These are phyloP conservation scores for Paecilomyces variotii DNA, from an alignment of 2,329 filamentous ascomycete species.

Conservation along the genomic window DNA sequence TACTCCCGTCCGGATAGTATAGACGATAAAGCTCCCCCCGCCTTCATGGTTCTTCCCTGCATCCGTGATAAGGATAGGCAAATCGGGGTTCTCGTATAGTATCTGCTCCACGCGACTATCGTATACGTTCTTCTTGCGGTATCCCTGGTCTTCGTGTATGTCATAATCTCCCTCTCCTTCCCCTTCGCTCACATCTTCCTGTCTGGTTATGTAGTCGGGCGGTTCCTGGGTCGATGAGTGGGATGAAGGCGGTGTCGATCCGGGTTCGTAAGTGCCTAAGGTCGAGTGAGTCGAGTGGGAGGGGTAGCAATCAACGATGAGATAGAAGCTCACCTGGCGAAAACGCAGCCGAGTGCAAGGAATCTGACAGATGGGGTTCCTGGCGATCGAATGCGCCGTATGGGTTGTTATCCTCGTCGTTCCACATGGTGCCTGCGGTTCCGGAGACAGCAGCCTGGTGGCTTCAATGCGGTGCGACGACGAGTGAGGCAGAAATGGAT, in stretches of 20 bases:
- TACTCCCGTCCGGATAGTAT: slow-evolving; percentile 93
- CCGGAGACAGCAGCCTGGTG: neutral
- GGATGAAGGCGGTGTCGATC: slow-evolving; percentile 59
- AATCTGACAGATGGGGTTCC: slow-evolving; percentile 66
- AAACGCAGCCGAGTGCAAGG: slow-evolving; percentile 50
- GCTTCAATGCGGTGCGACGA: neutral
- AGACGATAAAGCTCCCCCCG: slow-evolving; percentile 89
- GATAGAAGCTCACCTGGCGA: slow-evolving; percentile 43
- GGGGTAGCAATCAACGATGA: neutral
- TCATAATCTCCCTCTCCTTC: slow-evolving; percentile 48
- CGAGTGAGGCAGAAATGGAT: neutral
- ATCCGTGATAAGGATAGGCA: slow-evolving; percentile 85
- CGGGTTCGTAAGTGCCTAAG: slow-evolving; percentile 49
- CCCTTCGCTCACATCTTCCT: slow-evolving; percentile 51
- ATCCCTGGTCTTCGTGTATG: slow-evolving; percentile 43
- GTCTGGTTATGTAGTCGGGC: slow-evolving; percentile 48
- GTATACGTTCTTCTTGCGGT: slow-evolving; percentile 74
- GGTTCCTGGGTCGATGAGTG: slow-evolving; percentile 61
- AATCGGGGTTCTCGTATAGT: slow-evolving; percentile 85
- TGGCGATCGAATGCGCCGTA: slow-evolving; percentile 90
- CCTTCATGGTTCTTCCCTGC: slow-evolving; percentile 93
- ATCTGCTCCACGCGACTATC: slow-evolving; percentile 96
- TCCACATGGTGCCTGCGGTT: slow-evolving; percentile 65
- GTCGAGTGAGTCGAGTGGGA: neutral
- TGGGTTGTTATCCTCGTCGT: slow-evolving; percentile 98